A percentile compares a stretch with the other conserved stretches of the same genome.
These are phyloP conservation scores for Saccharum hybrid DNA, from an alignment of 202 grass and related monocot species.

Conservation along the genomic window DNA sequence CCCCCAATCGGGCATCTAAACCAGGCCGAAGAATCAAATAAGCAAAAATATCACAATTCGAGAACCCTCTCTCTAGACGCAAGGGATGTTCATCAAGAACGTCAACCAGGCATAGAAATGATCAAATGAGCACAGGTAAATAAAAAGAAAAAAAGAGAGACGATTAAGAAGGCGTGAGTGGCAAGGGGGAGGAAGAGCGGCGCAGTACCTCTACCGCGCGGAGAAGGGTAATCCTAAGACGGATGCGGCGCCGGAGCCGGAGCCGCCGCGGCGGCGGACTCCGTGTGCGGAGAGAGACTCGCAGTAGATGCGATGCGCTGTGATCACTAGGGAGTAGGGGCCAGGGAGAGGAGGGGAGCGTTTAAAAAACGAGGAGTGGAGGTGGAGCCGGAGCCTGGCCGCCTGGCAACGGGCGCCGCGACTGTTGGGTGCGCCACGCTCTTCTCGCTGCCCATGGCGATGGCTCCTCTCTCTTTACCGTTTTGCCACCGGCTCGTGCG, in stretches of 20 bases:
- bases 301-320: neutral
- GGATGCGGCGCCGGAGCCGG: neutral
- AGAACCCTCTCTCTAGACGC: no score
- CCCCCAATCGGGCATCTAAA: no score
- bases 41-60: neutral
- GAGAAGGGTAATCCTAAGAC: neutral
- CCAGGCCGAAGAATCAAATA: no score
- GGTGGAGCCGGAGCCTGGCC: neutral
- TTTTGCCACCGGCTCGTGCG: neutral
- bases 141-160: neutral
- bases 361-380: conserved; percentile 52
- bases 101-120: neutral
- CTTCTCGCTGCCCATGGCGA: conserved; percentile 14
- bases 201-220: conserved; percentile 33
- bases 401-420: conserved; percentile 1
- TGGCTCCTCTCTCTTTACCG: conserved; percentile 8
- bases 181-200: neutral
- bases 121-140: neutral
- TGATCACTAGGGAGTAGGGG: conserved; percentile 11
- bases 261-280: neutral
- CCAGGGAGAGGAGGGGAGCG: conserved; percentile 13
- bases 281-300: neutral
- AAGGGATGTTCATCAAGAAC: conserved; percentile 4
- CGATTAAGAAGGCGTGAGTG: neutral
- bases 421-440: conserved; percentile 30